A percentile compares a stretch with the other conserved stretches of the same genome.
phyloP scores from a whole-genome alignment of 139 green algal species.

The Asterochloris sp. region DNA sequence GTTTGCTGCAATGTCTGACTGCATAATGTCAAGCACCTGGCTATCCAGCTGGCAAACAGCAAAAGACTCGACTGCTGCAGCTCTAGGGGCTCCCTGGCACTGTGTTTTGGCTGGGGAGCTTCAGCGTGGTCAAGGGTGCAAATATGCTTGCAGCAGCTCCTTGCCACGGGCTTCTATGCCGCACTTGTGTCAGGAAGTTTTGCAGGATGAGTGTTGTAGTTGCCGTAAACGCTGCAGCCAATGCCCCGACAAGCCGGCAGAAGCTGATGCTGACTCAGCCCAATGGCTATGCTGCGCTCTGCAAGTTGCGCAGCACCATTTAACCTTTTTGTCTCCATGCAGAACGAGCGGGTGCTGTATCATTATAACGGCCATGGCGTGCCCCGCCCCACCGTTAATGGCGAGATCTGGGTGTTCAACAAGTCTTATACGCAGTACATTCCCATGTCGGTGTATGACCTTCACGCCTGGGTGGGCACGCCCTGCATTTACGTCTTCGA shows the following conservation, averaged over 20 bases:
- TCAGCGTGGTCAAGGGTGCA: no score
- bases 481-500: conserved; percentile 98
- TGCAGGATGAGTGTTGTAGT: neutral
- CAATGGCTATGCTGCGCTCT: neutral
- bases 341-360: conserved; percentile 95
- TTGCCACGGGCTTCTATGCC: no score
- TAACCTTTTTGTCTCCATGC: conserved; percentile 2
- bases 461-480: conserved; percentile 87
- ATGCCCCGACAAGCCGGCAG: neutral
- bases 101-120: no score
- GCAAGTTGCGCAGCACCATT: neutral
- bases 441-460: conserved; percentile 94
- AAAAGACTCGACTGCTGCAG: no score
- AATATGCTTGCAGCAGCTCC: no score
- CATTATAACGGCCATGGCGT: conserved; percentile 99
- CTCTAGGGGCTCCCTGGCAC: no score
- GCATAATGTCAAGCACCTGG: no score
- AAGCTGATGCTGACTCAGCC: neutral
- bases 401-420: conserved; percentile 98
- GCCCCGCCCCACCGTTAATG: conserved; percentile 93
- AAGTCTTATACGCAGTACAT: conserved; percentile 99
- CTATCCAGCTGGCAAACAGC: no score
- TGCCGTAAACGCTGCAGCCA: neutral
- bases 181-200: neutral
- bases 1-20: no score